These are phyloP conservation scores for Citrus trifoliata DNA, from an alignment of 345 rosid species.

Conservation along the genomic window DNA sequence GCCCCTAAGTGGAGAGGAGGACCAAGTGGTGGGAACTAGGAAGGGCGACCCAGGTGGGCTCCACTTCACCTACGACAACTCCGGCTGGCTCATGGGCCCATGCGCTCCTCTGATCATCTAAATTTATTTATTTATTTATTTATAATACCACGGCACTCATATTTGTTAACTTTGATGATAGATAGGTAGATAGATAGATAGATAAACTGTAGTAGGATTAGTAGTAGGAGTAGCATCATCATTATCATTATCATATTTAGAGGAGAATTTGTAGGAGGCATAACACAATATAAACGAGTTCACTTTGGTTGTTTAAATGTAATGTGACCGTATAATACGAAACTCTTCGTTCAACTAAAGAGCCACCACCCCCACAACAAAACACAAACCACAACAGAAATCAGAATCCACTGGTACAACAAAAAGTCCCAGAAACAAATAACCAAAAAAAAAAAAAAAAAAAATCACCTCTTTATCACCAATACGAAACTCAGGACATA, in stretches of 20 bases:
- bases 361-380: slow-evolving; percentile 28
- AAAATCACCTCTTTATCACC: neutral
- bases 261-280: too few relatives aligned
- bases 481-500: too few relatives aligned
- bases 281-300: too few relatives aligned
- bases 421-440: neutral
- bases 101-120: too few relatives aligned
- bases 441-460: neutral
- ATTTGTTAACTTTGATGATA: too few relatives aligned
- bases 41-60: slow-evolving; percentile 8
- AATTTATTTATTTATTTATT: too few relatives aligned
- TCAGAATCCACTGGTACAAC: slow-evolving; percentile 9
- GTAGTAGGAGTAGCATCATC: too few relatives aligned
- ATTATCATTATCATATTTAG: too few relatives aligned
- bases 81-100: slow-evolving; percentile 1
- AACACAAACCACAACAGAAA: slow-evolving; percentile 14
- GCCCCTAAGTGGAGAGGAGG: neutral
- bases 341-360: slow-evolving; percentile 48
- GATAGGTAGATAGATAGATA: too few relatives aligned
- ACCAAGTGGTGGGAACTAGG: slow-evolving; percentile 12
- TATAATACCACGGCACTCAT: too few relatives aligned
- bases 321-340: neutral
- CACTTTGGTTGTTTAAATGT: neutral
- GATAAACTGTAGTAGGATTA: too few relatives aligned
- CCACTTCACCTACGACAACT: slow-evolving; percentile 11